Evolutionary conservation across 805 yeast genomes (phyloP).

Genomic region (Pichia membranifaciens): DNA sequence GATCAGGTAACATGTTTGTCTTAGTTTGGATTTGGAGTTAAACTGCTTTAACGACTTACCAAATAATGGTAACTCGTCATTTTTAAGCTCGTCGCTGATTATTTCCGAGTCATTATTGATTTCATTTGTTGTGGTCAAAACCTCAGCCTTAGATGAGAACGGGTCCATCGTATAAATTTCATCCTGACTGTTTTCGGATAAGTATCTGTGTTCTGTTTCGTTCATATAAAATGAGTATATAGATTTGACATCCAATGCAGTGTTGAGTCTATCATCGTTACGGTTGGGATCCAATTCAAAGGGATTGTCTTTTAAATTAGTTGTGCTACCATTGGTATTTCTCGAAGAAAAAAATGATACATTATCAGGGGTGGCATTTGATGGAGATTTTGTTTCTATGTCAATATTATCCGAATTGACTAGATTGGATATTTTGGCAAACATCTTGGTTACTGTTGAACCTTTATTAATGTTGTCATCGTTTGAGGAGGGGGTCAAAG

Average conservation of each 20-base stretch:
- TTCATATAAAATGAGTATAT: conserved; percentile 1
- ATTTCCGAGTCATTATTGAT: not conserved
- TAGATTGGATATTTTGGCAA: conserved; percentile 8
- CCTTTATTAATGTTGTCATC: not conserved
- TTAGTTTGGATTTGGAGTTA: conserved; percentile 31
- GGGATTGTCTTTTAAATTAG: not conserved
- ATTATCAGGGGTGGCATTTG: conserved; percentile 1
- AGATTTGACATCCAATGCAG: conserved; percentile 1
- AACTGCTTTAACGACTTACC: conserved; percentile 11
- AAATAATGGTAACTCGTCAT: conserved; percentile 4
- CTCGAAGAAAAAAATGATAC: not conserved
- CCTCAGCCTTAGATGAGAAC: not conserved
- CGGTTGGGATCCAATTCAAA: conserved; percentile 6
- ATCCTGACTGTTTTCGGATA: not conserved
- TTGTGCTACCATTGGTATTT: not conserved
- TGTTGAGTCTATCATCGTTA: conserved; percentile 8
- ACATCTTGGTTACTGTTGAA: not conserved
- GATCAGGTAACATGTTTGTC: conserved; percentile 31
- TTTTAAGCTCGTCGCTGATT: not conserved
- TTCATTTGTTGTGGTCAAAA: not conserved
- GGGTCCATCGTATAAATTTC: conserved; percentile 3
- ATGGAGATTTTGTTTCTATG: conserved; percentile 10
- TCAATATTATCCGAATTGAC: conserved; percentile 19
- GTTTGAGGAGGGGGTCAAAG: not conserved
- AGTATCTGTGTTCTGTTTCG: not conserved